A percentile compares a stretch with the other conserved stretches of the same genome.
These are phyloP conservation scores for Selaginella moellendorffii DNA, from an alignment of 75 land plant species.

Conservation along the genomic window DNA sequence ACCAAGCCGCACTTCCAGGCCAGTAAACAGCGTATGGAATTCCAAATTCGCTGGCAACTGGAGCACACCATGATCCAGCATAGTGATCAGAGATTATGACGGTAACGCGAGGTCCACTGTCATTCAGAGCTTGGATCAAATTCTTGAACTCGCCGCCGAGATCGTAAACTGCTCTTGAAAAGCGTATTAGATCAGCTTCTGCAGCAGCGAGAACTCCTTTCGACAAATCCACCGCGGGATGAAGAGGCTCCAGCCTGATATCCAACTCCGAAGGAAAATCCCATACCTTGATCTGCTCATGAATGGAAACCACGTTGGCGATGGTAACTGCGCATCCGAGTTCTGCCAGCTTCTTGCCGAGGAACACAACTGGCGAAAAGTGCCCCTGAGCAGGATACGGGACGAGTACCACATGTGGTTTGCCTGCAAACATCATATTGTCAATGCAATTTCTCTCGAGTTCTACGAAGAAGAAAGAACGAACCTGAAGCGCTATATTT, in stretches of 20 bases:
- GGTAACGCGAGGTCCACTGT: not conserved
- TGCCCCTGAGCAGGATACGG: not conserved
- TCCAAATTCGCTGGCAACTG: not conserved
- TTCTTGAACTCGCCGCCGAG: not conserved
- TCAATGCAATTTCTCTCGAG: not conserved
- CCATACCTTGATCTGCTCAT: not conserved
- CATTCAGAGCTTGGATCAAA: not conserved
- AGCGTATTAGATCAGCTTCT: not conserved
- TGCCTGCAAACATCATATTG: not conserved
- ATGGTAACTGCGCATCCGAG: not conserved
- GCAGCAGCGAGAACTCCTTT: not conserved
- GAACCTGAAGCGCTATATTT: too few relatives aligned
- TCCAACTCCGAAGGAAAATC: not conserved
- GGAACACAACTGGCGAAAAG: not conserved
- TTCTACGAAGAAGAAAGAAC: too few relatives aligned
- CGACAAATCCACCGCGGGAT: not conserved
- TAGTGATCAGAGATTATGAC: not conserved
- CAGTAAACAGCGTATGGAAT: not conserved
- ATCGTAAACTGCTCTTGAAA: not conserved
- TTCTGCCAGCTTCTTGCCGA: not conserved
- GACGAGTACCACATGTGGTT: not conserved
- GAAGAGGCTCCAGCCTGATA: not conserved
- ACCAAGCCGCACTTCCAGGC: not conserved
- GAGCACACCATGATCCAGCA: not conserved
- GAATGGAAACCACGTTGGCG: not conserved